Evolutionary conservation across 306 rosid genomes (phyloP).

Genomic region (Pachyrhizus erosus): DNA sequence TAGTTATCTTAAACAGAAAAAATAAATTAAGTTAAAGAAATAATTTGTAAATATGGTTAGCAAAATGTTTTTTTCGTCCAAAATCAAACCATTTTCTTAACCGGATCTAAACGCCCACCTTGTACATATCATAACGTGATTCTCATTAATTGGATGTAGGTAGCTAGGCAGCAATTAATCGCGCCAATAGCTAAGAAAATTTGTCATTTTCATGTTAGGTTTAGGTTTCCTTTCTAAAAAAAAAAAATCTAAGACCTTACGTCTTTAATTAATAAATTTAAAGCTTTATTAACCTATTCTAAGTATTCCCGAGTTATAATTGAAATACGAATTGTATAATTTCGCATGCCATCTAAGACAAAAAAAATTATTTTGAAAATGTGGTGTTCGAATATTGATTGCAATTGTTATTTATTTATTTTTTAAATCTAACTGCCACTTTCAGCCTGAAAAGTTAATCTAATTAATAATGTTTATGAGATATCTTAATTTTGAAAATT

Average conservation of each 20-base stretch:
- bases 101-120: neutral
- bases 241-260: neutral
- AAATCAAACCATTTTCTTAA: neutral
- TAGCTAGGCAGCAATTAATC: slow-evolving; percentile 30
- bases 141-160: slow-evolving; percentile 25
- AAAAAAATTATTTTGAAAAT: too few relatives aligned
- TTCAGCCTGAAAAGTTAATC: neutral
- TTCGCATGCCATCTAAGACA: neutral
- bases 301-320: neutral
- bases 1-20: neutral
- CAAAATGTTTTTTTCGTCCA: neutral
- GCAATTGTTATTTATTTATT: neutral
- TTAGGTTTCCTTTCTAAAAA: neutral
- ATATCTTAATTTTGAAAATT: too few relatives aligned
- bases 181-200: neutral
- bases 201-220: slow-evolving; percentile 38
- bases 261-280: neutral
- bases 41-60: neutral
- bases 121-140: neutral
- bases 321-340: neutral
- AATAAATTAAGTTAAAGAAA: neutral
- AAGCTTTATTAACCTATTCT: neutral
- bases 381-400: too few relatives aligned
- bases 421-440: neutral
- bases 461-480: neutral